These are phyloP conservation scores for Apiotrichum gamsii DNA, from an alignment of 1,284 basidiomycete genomes.

Conservation along the genomic window DNA sequence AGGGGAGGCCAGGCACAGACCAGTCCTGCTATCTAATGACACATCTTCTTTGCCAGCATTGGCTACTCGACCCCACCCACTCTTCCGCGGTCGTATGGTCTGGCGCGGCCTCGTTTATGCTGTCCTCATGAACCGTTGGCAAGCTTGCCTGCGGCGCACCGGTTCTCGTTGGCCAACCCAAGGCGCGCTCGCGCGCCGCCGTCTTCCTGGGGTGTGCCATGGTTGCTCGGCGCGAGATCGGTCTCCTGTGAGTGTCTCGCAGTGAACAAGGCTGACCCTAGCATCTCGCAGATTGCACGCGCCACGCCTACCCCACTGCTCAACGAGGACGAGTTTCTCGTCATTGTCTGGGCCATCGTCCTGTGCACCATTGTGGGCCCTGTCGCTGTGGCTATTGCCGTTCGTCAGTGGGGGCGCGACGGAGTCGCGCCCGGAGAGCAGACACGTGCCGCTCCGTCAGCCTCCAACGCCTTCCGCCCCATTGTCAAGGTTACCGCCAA, in stretches of 20 bases:
- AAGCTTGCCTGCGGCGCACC: constrained; percentile 49
- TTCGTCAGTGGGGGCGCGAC: no score
- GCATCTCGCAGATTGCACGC: constrained; percentile 32
- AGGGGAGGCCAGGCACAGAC: no score
- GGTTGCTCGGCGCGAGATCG: constrained; percentile 55
- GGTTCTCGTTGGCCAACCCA: constrained; percentile 31
- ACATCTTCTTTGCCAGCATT: constrained; percentile 57
- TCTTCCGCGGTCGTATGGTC: constrained; percentile 50
- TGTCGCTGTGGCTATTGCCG: no score
- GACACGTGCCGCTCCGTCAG: no score
- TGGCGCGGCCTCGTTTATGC: constrained; percentile 54
- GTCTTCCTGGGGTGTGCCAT: constrained; percentile 51
- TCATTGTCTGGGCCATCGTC: constrained; percentile 53
- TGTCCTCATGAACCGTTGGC: constrained; percentile 51
- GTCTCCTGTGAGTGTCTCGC: constrained; percentile 46
- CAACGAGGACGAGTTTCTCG: constrained; percentile 48
- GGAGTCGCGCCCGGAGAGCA: no score
- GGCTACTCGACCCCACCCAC: constrained; percentile 54
- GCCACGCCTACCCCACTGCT: constrained; percentile 34
- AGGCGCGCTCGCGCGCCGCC: constrained; percentile 15
- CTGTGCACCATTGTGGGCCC: constrained; percentile 53
- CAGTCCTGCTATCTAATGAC: no score
- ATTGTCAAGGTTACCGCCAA: no score
- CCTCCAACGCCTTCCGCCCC: no score
- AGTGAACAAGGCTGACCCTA: constrained; percentile 7